Base-by-base conservation (phyloP, 805 yeast species). In the Cyberlindnera mycetangii region DNA sequence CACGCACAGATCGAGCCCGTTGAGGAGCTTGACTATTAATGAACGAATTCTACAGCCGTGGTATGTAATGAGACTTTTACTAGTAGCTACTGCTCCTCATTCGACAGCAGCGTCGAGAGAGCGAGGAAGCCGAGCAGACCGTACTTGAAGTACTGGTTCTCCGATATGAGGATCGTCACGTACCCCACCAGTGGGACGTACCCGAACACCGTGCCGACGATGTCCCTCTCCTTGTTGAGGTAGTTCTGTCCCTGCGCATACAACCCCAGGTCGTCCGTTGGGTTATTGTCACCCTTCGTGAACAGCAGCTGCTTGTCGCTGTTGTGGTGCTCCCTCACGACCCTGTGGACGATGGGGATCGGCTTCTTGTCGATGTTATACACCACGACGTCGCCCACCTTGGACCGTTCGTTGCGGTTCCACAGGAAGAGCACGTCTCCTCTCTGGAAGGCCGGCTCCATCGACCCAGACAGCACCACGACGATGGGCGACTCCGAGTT, bases 361-460 rank as follows among this genome's bases (percentile, higher is more conserved):
- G 78, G 70, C 60, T 87, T 81, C 5, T 82, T 85, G 40, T 75
- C 74, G 15, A 89, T 77, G 56, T 93, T 89, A 61, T 93, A 93
- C 6, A 93, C 98, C 12, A 93, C 98, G 19, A 93, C 74, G 58
- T 93, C 99, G 18, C 99, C 99, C 1, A 90, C 93, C 37, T 78
- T 70, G 17, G 82, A 79, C 24, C 65, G 62, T 17, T 67, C 59
- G 44, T 84, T 81, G 53, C 97, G 74, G 66, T 93, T 93, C 96
- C 96, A 90, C 45, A 93, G 70, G 58, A 93, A 83, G 49, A 93
- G 69, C 15, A 93, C 83, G 62, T 93, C 99, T 40, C 99, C 99
- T 67, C 99, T 79, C 67, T 93, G 97, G 75, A 93, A 93, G 2
- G 99, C 99, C 2, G 99, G 99, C 64, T 93, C 99, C 99, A 93